Percentiles rank a stretch among this genome's conserved stretches.
Evolutionary conservation across 352 stramenopile species (phyloP).

Genomic region (Phytophthora tentaculata): DNA sequence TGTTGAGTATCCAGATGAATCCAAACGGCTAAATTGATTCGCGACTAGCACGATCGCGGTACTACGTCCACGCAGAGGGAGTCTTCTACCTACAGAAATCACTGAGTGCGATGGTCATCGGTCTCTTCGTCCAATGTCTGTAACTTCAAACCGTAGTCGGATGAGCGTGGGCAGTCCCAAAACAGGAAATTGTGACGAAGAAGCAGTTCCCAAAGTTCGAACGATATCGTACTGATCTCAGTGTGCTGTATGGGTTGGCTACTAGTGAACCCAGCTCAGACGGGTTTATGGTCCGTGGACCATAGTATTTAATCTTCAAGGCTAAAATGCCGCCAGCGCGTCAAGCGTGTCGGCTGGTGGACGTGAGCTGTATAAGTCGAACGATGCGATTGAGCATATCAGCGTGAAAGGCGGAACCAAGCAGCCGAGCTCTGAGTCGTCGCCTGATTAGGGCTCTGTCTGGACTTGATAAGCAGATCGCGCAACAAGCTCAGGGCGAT

Average conservation of each 20-base stretch:
- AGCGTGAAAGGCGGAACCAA: too few species aligned
- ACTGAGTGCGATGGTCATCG: constrained; percentile 26
- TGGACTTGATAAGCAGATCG: too few species aligned
- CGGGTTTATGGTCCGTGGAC: constrained; percentile 70
- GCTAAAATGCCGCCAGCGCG: constrained; percentile 64
- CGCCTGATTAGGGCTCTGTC: too few species aligned
- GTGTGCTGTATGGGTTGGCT: constrained; percentile 52
- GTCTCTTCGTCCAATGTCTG: constrained; percentile 32
- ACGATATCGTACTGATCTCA: constrained; percentile 65
- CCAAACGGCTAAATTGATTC: constrained; percentile 80
- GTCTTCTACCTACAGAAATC: constrained; percentile 71
- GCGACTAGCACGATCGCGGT: constrained; percentile 59
- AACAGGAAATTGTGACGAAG: constrained; percentile 69
- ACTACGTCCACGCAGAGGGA: constrained; percentile 80
- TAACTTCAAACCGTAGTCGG: constrained; percentile 17
- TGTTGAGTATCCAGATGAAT: constrained; percentile 82
- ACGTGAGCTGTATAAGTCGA: constrained; percentile 69
- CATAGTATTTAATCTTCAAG: constrained; percentile 66
- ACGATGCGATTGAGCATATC: too few species aligned
- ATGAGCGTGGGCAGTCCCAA: constrained; percentile 27
- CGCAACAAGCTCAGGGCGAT: too few species aligned
- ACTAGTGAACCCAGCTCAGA: constrained; percentile 71
- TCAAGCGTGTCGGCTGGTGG: constrained; percentile 71
- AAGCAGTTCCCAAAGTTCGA: constrained; percentile 64
- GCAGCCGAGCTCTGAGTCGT: too few species aligned